Evolutionary conservation across 495 filamentous ascomycete genomes (phyloP).

Genomic region (Aspergillus conjunctus): DNA sequence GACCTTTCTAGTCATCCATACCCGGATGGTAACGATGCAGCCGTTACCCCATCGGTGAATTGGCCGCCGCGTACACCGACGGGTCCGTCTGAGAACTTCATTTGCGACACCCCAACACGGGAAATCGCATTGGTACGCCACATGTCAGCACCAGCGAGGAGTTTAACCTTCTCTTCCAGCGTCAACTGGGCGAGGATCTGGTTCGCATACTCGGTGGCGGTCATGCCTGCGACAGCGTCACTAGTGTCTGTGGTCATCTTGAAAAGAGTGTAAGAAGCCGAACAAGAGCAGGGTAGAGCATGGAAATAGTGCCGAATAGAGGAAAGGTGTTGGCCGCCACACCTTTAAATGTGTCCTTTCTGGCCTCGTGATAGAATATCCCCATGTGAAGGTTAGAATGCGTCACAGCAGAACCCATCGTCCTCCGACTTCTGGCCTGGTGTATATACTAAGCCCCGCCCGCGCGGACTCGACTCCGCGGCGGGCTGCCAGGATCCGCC

Average conservation of each 20-base stretch:
- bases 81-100: neutral
- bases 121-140: neutral
- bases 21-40: too few species aligned
- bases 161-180: slow-evolving; percentile 3
- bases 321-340: too few species aligned
- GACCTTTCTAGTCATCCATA: too few species aligned
- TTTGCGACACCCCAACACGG: neutral
- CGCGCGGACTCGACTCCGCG: too few species aligned
- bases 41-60: neutral
- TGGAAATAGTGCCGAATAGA: too few species aligned
- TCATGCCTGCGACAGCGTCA: neutral
- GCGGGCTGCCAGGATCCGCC: too few species aligned
- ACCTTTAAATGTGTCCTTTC: too few species aligned
- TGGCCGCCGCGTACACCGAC: slow-evolving; percentile 1
- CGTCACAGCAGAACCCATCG: too few species aligned
- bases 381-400: too few species aligned
- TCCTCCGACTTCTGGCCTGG: too few species aligned
- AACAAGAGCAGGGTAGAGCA: neutral
- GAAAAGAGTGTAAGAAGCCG: neutral
- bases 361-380: too few species aligned
- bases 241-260: neutral
- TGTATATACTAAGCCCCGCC: too few species aligned
- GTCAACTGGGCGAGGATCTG: neutral
- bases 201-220: neutral
- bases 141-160: neutral